Evolutionary conservation across 345 rosid species (phyloP), one percentile per base, ranked within the genome.

Genomic region (Toxicodendron radicans): DNA sequence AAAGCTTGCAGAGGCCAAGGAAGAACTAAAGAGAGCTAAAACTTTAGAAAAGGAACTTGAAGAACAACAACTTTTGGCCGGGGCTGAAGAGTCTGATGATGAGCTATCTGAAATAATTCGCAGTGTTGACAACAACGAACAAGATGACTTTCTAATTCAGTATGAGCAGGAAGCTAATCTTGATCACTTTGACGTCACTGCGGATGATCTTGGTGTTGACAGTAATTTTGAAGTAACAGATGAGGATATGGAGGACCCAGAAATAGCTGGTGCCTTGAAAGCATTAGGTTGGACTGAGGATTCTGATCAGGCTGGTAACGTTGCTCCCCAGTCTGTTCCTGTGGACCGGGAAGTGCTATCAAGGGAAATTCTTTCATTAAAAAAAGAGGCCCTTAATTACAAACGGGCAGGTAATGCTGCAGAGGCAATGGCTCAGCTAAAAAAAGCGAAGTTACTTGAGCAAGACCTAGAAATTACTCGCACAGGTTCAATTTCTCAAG

Each of bases 1-100:
- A 58, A 93, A 90, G 72, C 93, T 95, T 81, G 86, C 85, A 16
- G 98, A 95, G 87, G 99, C 99, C 61, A 95, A 95, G 86, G 96
- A 95, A 83, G 98, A 95, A 82, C 79, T 93, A 21, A 95, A 89
- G 85, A 88, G 74, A 75, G 98, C 98, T 70, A 95, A 95, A 80
- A 45, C 88, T 79, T 78, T 95, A 64, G 99, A 95, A 81, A 90
- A 86, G 86, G 87, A 93, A 78, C 84, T 90, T 72, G 97, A 95
- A 86, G 98, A 95, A 74, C 86, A 89, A 79, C 96, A 93, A 73
- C 84, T 92, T 68, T 78, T 90, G 84, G 94, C 86, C 24, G 93
- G 77, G 20, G 93, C 78, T 48, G 97, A 88, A 67, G 97, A 91
- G 81, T 90, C 96, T 61, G 97, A 95, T 71, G 98, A 95, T 85